Evolutionary conservation across 352 stramenopile genomes (phyloP).

Genomic region (Vaucheria bursata): DNA sequence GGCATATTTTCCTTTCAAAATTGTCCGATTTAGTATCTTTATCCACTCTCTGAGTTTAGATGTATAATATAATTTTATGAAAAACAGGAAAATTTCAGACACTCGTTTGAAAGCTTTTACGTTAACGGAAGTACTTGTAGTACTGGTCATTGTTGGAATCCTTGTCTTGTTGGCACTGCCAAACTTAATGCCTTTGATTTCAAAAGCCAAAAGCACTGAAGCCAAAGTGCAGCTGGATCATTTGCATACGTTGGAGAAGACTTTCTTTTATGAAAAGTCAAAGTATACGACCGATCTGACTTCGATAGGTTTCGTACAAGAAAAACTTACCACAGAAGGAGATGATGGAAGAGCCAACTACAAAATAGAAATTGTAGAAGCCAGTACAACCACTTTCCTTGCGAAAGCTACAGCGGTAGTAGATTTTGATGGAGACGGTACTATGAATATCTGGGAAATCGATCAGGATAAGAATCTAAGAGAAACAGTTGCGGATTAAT

Average conservation of each 20-base stretch:
- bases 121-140: background rate
- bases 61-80: too few species aligned
- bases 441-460: background rate
- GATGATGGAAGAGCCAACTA: background rate
- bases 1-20: too few species aligned
- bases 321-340: background rate
- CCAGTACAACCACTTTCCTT: background rate
- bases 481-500: background rate
- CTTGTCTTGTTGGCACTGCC: background rate
- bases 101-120: background rate
- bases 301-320: background rate
- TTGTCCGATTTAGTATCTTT: too few species aligned
- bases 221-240: background rate
- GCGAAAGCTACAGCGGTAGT: background rate
- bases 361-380: background rate
- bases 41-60: too few species aligned
- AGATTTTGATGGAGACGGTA: background rate
- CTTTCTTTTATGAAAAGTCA: conserved; percentile 3
- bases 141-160: background rate
- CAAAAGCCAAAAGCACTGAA: background rate
- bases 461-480: background rate
- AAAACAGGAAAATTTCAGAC: too few species aligned
- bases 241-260: background rate
- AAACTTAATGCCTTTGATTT: background rate
- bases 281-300: background rate